Base-by-base conservation (phyloP, 2,329 filamentous ascomycete genomes). In the Lachnellula willkommii region DNA sequence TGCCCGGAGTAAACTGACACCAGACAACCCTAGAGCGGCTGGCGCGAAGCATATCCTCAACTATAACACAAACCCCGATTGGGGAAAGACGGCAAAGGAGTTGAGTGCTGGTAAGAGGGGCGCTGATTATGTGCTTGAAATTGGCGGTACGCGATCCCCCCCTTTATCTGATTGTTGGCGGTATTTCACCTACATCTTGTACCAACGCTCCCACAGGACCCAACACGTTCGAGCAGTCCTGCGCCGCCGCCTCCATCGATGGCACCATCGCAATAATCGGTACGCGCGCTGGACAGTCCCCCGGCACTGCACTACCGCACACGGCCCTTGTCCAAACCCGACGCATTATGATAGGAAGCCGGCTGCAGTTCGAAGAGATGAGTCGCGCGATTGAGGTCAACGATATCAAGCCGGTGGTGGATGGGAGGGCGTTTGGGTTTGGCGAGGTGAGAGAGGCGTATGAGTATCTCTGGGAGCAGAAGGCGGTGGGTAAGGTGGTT, bases 41-140 rank as follows among this genome's bases (percentile, higher is more conserved):
- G 84, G 85, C 3, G 84, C 82, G 0, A 73, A 77, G 50, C 74
- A 80, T 42, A 70, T 79, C 2, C 74, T 88, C 66, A 86, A 87
- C 69, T 88, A 87, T 69, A 79, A 75, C 54, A 74, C 68, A 0
- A 75, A 75, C 12, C 69, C 77, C 0, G 76, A 80, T 48, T 88
- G 47, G 73, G 73, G 70, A 0, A 50, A 61, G 28, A 61, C 55
- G 9, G 72, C 68, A 0, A 69, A 69, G 49, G 50, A 57, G 7
- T 39, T 74, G 17, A 73, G 57, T 17, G 58, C 71, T 0, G 67
- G 68, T 2, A 68, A 68, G 1, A 50, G 58, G 5, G 73, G 73
- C 8, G 71, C 75, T 5, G 72, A 75, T 42, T 59, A 70, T 32
- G 68, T 75, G 8, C 60, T 76, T 9, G 74, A 75, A 24, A 66